Evolutionary conservation across 352 stramenopile species (phyloP).

Genomic region (Phytophthora megakarya): DNA sequence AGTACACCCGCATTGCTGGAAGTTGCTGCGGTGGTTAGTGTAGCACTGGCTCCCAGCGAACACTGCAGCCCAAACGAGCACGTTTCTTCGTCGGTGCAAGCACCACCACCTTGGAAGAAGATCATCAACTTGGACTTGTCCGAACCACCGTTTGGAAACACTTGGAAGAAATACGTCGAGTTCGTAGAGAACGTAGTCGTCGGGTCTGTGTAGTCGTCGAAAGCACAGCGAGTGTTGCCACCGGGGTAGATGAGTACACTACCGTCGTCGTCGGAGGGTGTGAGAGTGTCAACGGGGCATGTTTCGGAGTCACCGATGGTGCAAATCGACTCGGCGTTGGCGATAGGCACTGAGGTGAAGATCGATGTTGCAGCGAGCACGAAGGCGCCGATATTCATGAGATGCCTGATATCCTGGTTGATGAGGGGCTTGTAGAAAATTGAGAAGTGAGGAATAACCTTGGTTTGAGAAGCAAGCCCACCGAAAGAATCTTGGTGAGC

Average conservation of each 20-base stretch:
- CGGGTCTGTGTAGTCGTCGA: constrained; percentile 39
- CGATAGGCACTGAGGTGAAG: background rate
- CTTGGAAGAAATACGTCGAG: too few species aligned
- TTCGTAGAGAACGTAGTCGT: constrained; percentile 36
- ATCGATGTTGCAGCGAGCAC: constrained; percentile 4
- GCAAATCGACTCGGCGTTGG: constrained; percentile 22
- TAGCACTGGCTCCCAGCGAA: constrained; percentile 32
- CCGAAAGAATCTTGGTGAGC: too few species aligned
- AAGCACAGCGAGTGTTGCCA: constrained; percentile 49
- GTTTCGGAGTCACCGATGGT: constrained; percentile 24
- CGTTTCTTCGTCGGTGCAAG: constrained; percentile 50
- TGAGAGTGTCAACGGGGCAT: constrained; percentile 30
- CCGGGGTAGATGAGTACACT: constrained; percentile 51
- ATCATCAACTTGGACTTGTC: constrained; percentile 64
- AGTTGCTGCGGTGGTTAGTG: constrained; percentile 41
- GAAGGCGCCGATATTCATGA: background rate
- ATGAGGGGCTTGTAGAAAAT: background rate
- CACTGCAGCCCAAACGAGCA: constrained; percentile 62
- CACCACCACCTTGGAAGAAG: constrained; percentile 60
- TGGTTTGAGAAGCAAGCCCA: background rate
- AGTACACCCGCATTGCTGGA: constrained; percentile 50
- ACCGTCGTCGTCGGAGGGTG: constrained; percentile 25
- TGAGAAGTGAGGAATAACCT: constrained; percentile 16
- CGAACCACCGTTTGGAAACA: constrained; percentile 42
- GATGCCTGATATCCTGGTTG: background rate